Conservation (phyloP, 441 rosid species). For the Pelargonium fulgidum region DNA sequence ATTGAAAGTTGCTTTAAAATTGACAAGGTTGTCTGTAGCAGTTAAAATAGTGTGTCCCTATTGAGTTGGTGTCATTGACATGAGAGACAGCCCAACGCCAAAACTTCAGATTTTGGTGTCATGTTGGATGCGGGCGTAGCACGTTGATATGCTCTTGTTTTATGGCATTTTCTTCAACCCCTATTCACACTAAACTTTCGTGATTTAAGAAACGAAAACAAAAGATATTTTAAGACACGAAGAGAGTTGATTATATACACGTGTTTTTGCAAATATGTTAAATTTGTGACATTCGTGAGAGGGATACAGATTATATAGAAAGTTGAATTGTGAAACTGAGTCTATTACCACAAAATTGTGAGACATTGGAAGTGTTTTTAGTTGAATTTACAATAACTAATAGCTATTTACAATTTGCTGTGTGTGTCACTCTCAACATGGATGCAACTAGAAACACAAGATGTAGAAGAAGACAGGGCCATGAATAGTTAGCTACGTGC, state of each 20-base stretch:
- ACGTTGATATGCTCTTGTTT: neutral
- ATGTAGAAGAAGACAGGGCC: conserved; percentile 13
- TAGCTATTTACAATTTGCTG: neutral
- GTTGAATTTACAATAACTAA: neutral
- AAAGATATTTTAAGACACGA: too few relatives aligned
- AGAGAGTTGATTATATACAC: too few relatives aligned
- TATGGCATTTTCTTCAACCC: neutral
- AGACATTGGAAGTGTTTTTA: too few relatives aligned
- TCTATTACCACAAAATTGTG: too few relatives aligned
- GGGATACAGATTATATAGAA: too few relatives aligned
- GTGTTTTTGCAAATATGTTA: too few relatives aligned
- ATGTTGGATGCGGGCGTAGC: neutral
- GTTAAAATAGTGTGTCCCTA: neutral
- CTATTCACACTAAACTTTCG: neutral
- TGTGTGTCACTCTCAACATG: neutral
- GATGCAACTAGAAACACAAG: neutral
- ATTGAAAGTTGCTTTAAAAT: too few relatives aligned
- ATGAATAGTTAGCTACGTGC: conserved; percentile 28
- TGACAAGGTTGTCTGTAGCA: neutral
- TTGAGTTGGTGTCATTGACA: neutral
- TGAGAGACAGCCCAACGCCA: conserved; percentile 25
- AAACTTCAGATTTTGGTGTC: conserved; percentile 15
- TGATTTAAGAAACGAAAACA: too few relatives aligned
- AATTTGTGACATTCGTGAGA: too few relatives aligned
- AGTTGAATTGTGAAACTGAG: too few relatives aligned